Evolutionary conservation across 495 filamentous ascomycete genomes (phyloP).

Genomic region (Penicillium longicatenatum): DNA sequence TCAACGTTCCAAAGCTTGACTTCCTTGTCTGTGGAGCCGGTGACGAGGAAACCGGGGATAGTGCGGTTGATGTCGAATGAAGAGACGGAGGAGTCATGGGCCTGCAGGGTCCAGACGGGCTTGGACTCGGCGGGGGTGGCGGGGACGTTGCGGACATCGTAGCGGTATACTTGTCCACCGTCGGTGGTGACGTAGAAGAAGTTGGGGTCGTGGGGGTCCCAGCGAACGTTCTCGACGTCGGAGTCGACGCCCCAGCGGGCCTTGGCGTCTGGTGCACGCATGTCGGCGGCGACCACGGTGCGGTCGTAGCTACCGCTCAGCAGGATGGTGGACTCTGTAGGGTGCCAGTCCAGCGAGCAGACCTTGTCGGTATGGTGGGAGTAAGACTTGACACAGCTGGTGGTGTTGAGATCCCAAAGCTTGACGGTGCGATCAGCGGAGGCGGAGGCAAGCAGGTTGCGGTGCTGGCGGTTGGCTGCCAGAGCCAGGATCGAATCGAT

Average conservation of each 20-base stretch:
- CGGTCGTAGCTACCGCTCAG: slow-evolving; percentile 93
- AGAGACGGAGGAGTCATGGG: slow-evolving; percentile 91
- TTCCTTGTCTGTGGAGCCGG: slow-evolving; percentile 87
- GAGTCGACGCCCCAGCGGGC: slow-evolving; percentile 90
- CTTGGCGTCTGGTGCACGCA: slow-evolving; percentile 83
- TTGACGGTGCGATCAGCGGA: slow-evolving; percentile 97
- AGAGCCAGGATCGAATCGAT: slow-evolving; percentile 91
- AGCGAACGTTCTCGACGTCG: slow-evolving; percentile 88
- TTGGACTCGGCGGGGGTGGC: slow-evolving; percentile 70
- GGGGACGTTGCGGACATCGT: slow-evolving; percentile 74
- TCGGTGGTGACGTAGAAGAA: slow-evolving; percentile 96
- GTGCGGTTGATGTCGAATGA: slow-evolving; percentile 89
- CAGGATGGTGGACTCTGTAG: slow-evolving; percentile 79
- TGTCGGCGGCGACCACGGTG: slow-evolving; percentile 87
- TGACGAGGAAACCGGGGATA: slow-evolving; percentile 90
- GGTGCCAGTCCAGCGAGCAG: slow-evolving; percentile 92
- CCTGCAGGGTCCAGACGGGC: slow-evolving; percentile 90
- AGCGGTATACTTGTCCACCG: slow-evolving; percentile 82
- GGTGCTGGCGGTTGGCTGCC: slow-evolving; percentile 86
- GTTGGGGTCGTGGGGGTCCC: slow-evolving; percentile 90
- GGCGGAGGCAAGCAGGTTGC: slow-evolving; percentile 92
- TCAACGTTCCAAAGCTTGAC: slow-evolving; percentile 97
- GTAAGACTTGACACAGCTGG: slow-evolving; percentile 93
- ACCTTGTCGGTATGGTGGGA: slow-evolving; percentile 90
- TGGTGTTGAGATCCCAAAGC: slow-evolving; percentile 92